Conservation (phyloP, 2,329 filamentous ascomycete genomes). For the Colletotrichum cereale region DNA sequence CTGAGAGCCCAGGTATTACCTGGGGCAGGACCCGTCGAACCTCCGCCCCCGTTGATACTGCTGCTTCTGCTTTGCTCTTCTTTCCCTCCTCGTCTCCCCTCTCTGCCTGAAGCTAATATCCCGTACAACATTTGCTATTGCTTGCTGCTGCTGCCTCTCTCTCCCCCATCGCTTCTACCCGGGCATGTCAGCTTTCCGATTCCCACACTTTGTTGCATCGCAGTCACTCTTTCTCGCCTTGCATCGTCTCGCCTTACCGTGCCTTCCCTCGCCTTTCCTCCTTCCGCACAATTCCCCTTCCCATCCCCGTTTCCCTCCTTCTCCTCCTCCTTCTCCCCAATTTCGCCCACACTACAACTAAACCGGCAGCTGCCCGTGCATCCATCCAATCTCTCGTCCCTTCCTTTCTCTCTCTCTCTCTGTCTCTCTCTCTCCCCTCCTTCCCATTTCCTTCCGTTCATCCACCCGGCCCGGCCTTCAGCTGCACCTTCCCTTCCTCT, state of each 20-base stretch:
- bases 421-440: slow-evolving; percentile 5
- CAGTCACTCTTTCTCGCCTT: not conserved
- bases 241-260: not conserved
- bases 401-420: slow-evolving; percentile 10
- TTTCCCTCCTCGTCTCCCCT: not conserved
- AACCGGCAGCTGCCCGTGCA: slow-evolving; percentile 15
- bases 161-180: not conserved
- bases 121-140: not conserved
- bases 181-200: slow-evolving; percentile 13
- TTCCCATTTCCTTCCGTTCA: slow-evolving; percentile 1
- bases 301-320: not conserved
- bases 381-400: slow-evolving; percentile 2
- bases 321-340: not conserved
- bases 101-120: not conserved
- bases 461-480: slow-evolving; percentile 14
- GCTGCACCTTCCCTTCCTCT: slow-evolving; percentile 22
- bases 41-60: slow-evolving; percentile 12
- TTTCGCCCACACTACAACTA: slow-evolving; percentile 8
- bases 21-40: slow-evolving; percentile 30
- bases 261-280: not conserved
- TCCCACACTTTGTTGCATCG: not conserved
- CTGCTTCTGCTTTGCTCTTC: not conserved
- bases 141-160: not conserved
- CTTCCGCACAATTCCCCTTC: slow-evolving; percentile 1
- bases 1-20: slow-evolving; percentile 10